A percentile compares a stretch with the other conserved stretches of the same genome.
These are phyloP conservation scores for Geranium rotundifolium DNA, from an alignment of 345 rosid genomes.

Conservation along the genomic window DNA sequence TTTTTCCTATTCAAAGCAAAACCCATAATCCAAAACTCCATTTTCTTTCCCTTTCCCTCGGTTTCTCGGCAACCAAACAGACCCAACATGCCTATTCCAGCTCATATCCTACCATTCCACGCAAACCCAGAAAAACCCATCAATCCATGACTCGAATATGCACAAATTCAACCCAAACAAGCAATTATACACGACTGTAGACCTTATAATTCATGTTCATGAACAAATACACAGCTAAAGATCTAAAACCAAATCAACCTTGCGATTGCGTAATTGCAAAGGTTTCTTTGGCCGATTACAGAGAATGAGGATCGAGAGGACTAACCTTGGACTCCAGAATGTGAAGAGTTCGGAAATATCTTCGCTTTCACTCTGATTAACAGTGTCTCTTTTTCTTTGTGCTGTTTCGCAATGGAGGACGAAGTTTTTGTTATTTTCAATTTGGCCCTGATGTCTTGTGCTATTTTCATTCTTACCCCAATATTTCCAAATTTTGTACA, in stretches of 20 bases:
- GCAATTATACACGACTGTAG: background rate
- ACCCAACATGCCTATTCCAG: background rate
- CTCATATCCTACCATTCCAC: background rate
- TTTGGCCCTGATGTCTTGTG: background rate
- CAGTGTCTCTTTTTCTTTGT: background rate
- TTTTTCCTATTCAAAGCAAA: background rate
- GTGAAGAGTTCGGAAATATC: background rate
- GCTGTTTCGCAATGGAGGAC: background rate
- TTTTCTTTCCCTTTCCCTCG: background rate
- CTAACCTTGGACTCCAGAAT: conserved; percentile 33
- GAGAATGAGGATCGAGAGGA: conserved; percentile 8
- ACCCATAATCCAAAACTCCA: background rate
- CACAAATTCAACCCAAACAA: background rate
- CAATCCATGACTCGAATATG: background rate
- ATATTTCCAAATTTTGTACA: background rate
- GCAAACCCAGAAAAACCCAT: background rate
- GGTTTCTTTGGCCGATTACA: background rate
- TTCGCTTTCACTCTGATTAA: conserved; percentile 11
- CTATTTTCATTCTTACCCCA: background rate
- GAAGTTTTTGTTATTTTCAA: background rate
- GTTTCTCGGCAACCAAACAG: conserved; percentile 11
- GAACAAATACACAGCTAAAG: background rate
- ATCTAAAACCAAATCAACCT: conserved; percentile 7
- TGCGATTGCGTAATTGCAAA: background rate
- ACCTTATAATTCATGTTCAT: background rate